Evolutionary conservation across 2,329 filamentous ascomycete genomes (phyloP), one percentile per base, ranked within the genome.

Genomic region (Trichoderma pleuroti): DNA sequence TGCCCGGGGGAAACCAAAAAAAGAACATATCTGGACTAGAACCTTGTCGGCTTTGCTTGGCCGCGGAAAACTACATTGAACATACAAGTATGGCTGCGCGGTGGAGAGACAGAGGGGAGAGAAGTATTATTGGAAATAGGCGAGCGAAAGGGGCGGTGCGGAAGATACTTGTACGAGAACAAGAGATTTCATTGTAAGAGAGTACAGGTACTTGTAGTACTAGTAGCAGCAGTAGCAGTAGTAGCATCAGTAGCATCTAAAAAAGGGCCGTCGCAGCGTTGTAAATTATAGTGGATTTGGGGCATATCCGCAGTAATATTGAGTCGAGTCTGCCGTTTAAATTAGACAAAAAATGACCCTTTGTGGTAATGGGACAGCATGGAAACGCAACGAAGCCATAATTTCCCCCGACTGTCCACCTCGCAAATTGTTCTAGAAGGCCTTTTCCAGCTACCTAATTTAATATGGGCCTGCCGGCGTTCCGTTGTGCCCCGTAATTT

Each of bases 121-220:
- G 26, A 28, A 52, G 57, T 18, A 63, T 46, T 16, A 32, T 32
- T 42, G 32, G n/a, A 54, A 65, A 62, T 62, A 52, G 16, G 32
- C 12, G 63, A 30, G 26, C 36, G 52, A 36, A 9, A 21, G 42
- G 62, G 62, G 28, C 5, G 42, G 56, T 9, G 24, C 18, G 26
- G 26, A 28, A 60, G 30, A 34, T 24, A 26, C 42, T 52, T 52
- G 36, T 36, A 36, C 30, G 32, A 24, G 46, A 52, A 52, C 21
- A 54, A 32, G 46, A 28, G 10, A n/a, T 11, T n/a, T 21, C 46
- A 52, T 54, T 65, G 62, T 65, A 36, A 36, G 62, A 54, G 39
- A 65, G 42, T 64, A 64, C 39, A 64, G 42, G 39, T 52, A 52
- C 61, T 64, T 64, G 61, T 64, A 65, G 21, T 10, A 65, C 21